These are phyloP conservation scores for Escovopsis sp. DNA, from an alignment of 2,329 filamentous ascomycete species.

Conservation along the genomic window DNA sequence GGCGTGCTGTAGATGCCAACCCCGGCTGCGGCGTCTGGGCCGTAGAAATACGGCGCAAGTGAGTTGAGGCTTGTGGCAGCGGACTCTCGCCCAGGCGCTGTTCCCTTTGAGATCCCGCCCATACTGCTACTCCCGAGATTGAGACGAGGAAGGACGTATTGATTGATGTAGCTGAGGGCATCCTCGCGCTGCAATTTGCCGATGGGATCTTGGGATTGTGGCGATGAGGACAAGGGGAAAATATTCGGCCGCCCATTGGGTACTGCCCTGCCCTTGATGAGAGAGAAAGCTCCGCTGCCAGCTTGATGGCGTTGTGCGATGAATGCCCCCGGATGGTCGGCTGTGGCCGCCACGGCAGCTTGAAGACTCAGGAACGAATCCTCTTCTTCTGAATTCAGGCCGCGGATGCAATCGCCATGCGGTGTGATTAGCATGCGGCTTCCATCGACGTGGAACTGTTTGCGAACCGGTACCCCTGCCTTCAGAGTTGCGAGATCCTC, in stretches of 20 bases:
- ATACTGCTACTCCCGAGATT: conserved; percentile 37
- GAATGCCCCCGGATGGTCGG: conserved; percentile 40
- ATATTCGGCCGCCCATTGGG: conserved; percentile 49
- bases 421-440: conserved; percentile 60
- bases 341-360: conserved; percentile 34
- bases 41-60: conserved; percentile 42
- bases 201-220: conserved; percentile 40
- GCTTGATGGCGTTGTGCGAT: conserved; percentile 40
- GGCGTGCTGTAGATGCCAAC: conserved; percentile 29
- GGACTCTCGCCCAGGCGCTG: conserved; percentile 26
- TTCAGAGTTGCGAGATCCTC: conserved; percentile 40
- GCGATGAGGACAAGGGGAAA: conserved; percentile 36
- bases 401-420: conserved; percentile 61
- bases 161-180: conserved; percentile 53
- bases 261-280: conserved; percentile 50
- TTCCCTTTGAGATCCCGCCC: conserved; percentile 21
- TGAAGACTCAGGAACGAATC: conserved; percentile 57
- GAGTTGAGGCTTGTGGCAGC: conserved; percentile 38
- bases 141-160: conserved; percentile 48
- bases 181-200: conserved; percentile 53
- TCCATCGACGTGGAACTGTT: conserved; percentile 42
- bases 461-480: conserved; percentile 44
- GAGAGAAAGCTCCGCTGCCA: conserved; percentile 40
- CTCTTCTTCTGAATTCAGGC: conserved; percentile 54
- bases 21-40: conserved; percentile 28